phyloP scores from a whole-genome alignment of 2,329 filamentous ascomycete genomes.

The Colletotrichum echinochloae region DNA sequence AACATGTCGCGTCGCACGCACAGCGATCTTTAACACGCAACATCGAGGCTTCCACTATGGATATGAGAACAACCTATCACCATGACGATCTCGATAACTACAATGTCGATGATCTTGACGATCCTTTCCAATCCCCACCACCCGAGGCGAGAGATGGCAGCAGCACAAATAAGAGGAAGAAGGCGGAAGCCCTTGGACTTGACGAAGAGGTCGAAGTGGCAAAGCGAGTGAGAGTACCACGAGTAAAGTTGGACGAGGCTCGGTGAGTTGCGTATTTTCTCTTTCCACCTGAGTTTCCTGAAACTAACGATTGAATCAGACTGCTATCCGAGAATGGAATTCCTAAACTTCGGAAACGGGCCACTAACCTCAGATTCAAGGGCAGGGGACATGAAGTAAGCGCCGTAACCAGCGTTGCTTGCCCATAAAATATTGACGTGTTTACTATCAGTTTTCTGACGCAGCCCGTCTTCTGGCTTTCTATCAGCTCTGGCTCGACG shows the following conservation, averaged over 20 bases:
- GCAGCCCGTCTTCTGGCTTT: conserved; percentile 84
- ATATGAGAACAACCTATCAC: conserved; percentile 51
- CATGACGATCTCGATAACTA: conserved; percentile 82
- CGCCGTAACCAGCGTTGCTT: conserved; percentile 11
- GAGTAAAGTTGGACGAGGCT: conserved; percentile 88
- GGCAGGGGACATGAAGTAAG: conserved; percentile 92
- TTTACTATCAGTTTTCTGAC: conserved; percentile 78
- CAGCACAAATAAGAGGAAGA: conserved; percentile 59
- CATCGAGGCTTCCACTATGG: conserved; percentile 1
- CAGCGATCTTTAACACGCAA: background rate
- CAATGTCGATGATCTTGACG: conserved; percentile 67
- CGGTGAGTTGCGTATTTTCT: conserved; percentile 59
- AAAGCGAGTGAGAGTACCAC: conserved; percentile 77
- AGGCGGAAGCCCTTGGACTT: conserved; percentile 74
- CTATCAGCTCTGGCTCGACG: conserved; percentile 97
- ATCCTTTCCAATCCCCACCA: conserved; percentile 62
- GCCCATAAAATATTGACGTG: background rate
- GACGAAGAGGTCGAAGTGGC: conserved; percentile 88
- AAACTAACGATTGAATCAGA: conserved; percentile 56
- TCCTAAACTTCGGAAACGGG: conserved; percentile 79
- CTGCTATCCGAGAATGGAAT: conserved; percentile 88
- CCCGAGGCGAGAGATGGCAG: conserved; percentile 50
- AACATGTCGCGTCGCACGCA: background rate
- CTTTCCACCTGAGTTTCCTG: background rate
- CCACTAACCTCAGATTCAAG: conserved; percentile 81